A percentile compares a stretch with the other conserved stretches of the same genome.
phyloP scores from a whole-genome alignment of 2,329 filamentous ascomycete genomes.

The Penicillium hesseltinei region DNA sequence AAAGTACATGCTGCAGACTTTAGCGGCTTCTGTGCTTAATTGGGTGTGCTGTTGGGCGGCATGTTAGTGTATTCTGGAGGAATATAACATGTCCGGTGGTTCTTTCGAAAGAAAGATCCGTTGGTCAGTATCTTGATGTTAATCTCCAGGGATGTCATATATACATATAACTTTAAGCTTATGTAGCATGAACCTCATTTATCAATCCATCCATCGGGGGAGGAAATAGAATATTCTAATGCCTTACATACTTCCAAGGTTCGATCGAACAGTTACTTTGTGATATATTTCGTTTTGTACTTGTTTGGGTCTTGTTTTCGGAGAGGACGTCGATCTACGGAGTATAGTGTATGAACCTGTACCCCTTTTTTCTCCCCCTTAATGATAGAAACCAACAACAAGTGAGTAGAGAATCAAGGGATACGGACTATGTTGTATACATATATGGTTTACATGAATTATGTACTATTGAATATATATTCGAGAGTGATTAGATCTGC shows the following conservation, averaged over 20 bases:
- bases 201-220: neutral
- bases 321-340: neutral
- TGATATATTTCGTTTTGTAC: too few species aligned
- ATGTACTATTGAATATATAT: neutral
- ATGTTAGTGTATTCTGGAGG: neutral
- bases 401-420: neutral
- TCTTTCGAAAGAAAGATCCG: neutral
- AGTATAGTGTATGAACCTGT: neutral
- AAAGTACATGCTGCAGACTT: slow-evolving; percentile 53
- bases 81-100: neutral
- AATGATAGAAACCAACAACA: neutral
- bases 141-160: too few species aligned
- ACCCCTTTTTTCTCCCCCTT: neutral
- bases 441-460: neutral
- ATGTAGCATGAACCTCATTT: neutral
- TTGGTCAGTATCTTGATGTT: neutral
- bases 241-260: too few species aligned
- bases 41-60: slow-evolving; percentile 29
- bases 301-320: neutral
- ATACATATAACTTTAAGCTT: too few species aligned
- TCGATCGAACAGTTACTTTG: neutral
- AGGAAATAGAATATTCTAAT: neutral
- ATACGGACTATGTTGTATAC: neutral
- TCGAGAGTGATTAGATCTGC: neutral
- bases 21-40: slow-evolving; percentile 48